Base-by-base conservation (phyloP, 257 asterid species). In the Przewalskia tangutica region DNA sequence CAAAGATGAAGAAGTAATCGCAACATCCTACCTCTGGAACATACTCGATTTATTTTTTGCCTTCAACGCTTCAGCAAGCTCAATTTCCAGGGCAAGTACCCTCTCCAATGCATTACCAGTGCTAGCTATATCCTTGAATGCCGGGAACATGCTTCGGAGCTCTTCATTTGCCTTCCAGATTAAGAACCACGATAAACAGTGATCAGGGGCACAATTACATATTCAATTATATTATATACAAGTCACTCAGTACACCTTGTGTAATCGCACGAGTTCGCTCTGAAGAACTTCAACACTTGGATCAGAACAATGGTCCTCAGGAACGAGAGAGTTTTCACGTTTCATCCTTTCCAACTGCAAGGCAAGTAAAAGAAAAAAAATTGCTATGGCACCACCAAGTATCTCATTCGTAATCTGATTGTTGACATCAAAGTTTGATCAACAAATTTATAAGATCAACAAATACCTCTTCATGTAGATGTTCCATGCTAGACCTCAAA, bases 291-390 rank as follows among this genome's bases (percentile, higher is more conserved):
- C 87, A 77, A 81, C 84, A 81, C 79, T 89, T 1, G 87, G 83
- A 77, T 88, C 89, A 73, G 62, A 76, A 77, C 83, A 90, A 59
- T 85, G 86, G 67, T 77, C 90, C 73, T 68, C 84, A 56, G 87
- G 82, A 65, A 86, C 64, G 60, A 78, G 71, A 20, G 85, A 81
- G 85, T 96, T 96, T 84, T 93, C 98, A 16, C 87, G 89, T 85
- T 96, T 96, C 98, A 96, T 91, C 88, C 91, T 94, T 85, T 94
- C 98, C 79, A 96, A 90, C 99, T 96, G 93, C 88, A 90, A 54
- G 58, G 17, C 80, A 56, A 87, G 78, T 36, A 80, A 32, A 83
- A 73, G 55, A 54, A 81, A 82, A 46, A 48, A 38, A 8, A 40
- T 18, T 71, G 67, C 50, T 64, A 53, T 59, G 48, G 77, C 38